Conservation (phyloP, 129 eudicot species). For the Saposhnikovia divaricata region DNA sequence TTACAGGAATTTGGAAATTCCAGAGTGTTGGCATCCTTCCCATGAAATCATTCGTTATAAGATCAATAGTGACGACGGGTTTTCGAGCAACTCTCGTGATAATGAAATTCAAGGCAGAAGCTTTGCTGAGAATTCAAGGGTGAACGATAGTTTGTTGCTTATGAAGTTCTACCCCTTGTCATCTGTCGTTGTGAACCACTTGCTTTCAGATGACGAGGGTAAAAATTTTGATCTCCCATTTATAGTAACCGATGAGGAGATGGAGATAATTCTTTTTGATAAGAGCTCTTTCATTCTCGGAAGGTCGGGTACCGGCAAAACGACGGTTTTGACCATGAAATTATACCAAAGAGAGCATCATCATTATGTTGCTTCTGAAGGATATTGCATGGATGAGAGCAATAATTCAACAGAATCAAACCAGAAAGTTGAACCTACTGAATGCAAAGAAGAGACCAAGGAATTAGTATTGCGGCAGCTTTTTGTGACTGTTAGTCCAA, state of each 20-base stretch:
- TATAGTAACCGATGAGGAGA: constrained; percentile 66
- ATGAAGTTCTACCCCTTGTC: constrained; percentile 79
- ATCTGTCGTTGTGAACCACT: constrained; percentile 28
- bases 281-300: constrained; percentile 71
- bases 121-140: constrained; percentile 64
- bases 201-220: constrained; percentile 47
- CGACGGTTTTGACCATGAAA: constrained; percentile 76
- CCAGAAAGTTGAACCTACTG: neutral
- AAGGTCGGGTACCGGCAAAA: constrained; percentile 84
- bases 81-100: constrained; percentile 2
- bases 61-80: constrained; percentile 11
- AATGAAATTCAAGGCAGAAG: constrained; percentile 31
- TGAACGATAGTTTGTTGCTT: constrained; percentile 66
- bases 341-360: constrained; percentile 49
- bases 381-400: constrained; percentile 21
- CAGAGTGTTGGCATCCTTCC: constrained; percentile 39
- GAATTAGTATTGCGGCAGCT: constrained; percentile 45
- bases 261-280: constrained; percentile 36
- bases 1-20: constrained; percentile 53
- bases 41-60: constrained; percentile 34
- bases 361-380: constrained; percentile 43
- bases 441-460: neutral
- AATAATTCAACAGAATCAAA: neutral
- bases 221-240: constrained; percentile 51
- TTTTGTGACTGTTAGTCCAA: constrained; percentile 80